These are phyloP conservation scores for Coriolopsis trogii DNA, from an alignment of 1,284 basidiomycete species.

Conservation along the genomic window DNA sequence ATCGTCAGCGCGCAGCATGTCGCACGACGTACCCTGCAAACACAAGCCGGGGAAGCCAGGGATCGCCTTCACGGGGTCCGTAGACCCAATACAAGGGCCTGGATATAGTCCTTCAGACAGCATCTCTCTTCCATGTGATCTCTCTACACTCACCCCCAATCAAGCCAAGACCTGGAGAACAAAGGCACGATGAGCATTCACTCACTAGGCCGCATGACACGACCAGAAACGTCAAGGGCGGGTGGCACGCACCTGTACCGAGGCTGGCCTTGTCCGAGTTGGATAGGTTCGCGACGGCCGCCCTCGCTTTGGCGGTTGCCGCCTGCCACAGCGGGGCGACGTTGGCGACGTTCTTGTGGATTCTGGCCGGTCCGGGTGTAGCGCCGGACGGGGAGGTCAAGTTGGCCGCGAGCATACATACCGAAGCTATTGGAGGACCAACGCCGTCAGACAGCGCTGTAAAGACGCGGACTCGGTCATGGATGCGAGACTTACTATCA, in stretches of 20 bases:
- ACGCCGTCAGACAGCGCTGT: background rate
- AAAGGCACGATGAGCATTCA: background rate
- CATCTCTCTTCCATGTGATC: background rate
- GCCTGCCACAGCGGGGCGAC: constrained; percentile 54
- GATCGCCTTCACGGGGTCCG: constrained; percentile 57
- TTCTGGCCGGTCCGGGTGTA: constrained; percentile 3
- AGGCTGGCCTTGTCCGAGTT: constrained; percentile 58
- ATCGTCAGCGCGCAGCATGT: background rate
- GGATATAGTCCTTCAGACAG: background rate
- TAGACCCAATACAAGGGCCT: constrained; percentile 73
- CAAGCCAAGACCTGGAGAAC: constrained; percentile 34
- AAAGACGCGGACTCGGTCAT: background rate
- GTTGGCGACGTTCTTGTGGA: constrained; percentile 36
- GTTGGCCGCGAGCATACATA: constrained; percentile 8
- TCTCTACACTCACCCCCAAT: constrained; percentile 44
- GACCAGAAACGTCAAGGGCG: no score
- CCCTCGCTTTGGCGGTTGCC: constrained; percentile 52
- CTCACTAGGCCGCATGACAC: background rate
- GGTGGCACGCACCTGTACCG: constrained; percentile 53
- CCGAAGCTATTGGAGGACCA: constrained; percentile 5
- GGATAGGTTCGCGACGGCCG: constrained; percentile 51
- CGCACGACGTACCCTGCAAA: constrained; percentile 48
- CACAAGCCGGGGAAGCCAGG: constrained; percentile 69
- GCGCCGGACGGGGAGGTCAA: background rate
- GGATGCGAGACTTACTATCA: constrained; percentile 12